Evolutionary conservation across 1,139 yeast species (phyloP), one percentile per base, ranked within the genome.

Genomic region (Candida tropicalis): DNA sequence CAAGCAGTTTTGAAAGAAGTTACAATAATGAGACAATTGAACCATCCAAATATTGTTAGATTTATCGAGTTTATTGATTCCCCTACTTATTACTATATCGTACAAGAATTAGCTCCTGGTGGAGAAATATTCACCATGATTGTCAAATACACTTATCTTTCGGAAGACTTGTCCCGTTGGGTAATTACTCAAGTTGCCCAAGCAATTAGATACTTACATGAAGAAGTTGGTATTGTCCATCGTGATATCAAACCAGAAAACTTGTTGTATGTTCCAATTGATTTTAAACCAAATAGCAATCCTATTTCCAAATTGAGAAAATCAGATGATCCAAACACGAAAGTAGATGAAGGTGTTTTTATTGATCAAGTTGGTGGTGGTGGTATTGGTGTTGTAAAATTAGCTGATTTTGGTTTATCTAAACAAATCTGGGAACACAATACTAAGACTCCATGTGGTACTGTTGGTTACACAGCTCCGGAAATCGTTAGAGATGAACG

Each of bases 361-460:
- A 52, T 58, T 13, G 68, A 68, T 1, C 73, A 74, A 15, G 55
- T 73, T 23, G 83, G 82, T 9, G 79, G 79, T 31, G 82, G 80
- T 3, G 69, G 75, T 15, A 73, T 78, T 45, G 83, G 83, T 0
- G 42, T 59, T 10, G 82, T 78, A 13, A 76, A 78, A 54, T 59
- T 78, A 44, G 82, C 82, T 1, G 83, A 79, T 57, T 79, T 79
- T 54, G 84, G 84, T 2, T 65, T 79, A 36, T 75, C 81, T 5
- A 79, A 80, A 50, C 79, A 77, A 48, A 68, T 79, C 37, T 77
- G 81, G 77, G 78, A 77, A 50, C 73, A 70, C 50, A 77, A 77
- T 54, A 81, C 84, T 36, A 78, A 77, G 54, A 79, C 84, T 3
- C 84, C 84, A 2, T 79, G 84, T 59, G 84, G 84, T 24, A 79